A percentile compares a stretch with the other conserved stretches of the same genome.
phyloP scores from a whole-genome alignment of 176 grass and related monocot species.

The Ensete glaucum region DNA sequence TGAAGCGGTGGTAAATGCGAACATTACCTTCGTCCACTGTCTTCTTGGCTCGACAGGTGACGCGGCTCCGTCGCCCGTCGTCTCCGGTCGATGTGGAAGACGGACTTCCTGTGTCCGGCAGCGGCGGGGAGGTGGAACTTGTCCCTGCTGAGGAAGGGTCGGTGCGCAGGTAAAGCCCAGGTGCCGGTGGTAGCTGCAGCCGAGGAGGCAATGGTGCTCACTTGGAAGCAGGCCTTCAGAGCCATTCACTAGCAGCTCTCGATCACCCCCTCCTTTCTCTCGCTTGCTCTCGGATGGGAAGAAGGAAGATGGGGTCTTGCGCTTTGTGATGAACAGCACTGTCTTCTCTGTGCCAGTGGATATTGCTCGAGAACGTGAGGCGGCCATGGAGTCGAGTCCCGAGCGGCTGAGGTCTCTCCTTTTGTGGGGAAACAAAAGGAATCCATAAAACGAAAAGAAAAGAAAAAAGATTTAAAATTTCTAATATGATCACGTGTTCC shows the following conservation, averaged over 20 bases:
- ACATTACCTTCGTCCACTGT: constrained; percentile 70
- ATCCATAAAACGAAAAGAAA: no score
- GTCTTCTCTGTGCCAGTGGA: neutral
- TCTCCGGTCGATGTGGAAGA: constrained; percentile 3
- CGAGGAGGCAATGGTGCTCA: constrained; percentile 32
- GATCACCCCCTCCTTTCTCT: neutral
- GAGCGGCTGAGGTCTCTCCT: neutral
- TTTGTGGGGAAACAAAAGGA: no score
- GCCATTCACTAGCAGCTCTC: constrained; percentile 30
- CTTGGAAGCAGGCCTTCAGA: constrained; percentile 63
- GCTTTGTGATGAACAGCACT: neutral
- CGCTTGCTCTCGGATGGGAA: neutral
- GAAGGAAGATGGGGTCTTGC: neutral
- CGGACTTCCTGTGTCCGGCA: neutral
- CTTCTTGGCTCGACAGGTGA: constrained; percentile 57
- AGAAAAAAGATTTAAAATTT: no score
- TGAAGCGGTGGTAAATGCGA: no score
- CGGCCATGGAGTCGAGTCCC: neutral
- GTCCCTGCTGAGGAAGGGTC: constrained; percentile 10
- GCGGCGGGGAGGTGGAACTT: constrained; percentile 14
- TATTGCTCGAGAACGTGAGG: neutral
- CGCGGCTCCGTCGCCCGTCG: constrained; percentile 25
- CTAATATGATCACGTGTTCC: no score
- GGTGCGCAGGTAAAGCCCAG: constrained; percentile 35
- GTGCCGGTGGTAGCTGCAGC: constrained; percentile 24